Percentiles rank a stretch among this genome's conserved stretches.
These are phyloP conservation scores for Apiotrichum akiyoshidainum DNA, from an alignment of 1,284 basidiomycete species.

Conservation along the genomic window DNA sequence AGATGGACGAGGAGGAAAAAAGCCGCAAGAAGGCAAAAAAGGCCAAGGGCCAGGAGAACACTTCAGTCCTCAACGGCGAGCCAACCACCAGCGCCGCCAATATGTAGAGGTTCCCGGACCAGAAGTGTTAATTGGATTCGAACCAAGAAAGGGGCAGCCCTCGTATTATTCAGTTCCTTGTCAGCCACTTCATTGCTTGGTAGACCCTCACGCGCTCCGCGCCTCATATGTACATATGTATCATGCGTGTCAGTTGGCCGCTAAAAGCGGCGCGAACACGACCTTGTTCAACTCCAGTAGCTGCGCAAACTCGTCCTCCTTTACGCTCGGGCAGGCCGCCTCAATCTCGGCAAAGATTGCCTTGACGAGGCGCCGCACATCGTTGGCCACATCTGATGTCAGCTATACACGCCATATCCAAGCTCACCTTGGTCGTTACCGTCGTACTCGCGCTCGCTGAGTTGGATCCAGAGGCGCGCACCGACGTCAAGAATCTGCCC, in stretches of 20 bases:
- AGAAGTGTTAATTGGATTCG: too few relatives aligned
- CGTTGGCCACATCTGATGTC: background rate
- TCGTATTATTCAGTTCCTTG: too few relatives aligned
- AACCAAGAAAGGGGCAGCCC: too few relatives aligned
- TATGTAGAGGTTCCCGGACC: too few relatives aligned
- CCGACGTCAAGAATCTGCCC: constrained; percentile 46
- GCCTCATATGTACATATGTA: too few relatives aligned
- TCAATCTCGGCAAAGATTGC: constrained; percentile 16
- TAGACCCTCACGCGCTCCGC: too few relatives aligned
- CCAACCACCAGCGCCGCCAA: too few relatives aligned
- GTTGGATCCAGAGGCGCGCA: constrained; percentile 33
- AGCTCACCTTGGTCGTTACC: background rate
- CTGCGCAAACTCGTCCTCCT: constrained; percentile 11
- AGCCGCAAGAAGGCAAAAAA: too few relatives aligned
- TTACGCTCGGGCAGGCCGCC: constrained; percentile 16
- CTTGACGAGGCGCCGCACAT: constrained; percentile 2
- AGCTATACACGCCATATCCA: background rate
- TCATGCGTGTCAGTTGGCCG: background rate
- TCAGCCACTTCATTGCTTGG: too few relatives aligned
- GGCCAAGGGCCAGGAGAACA: too few relatives aligned
- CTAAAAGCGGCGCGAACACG: constrained; percentile 19
- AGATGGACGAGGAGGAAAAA: too few relatives aligned
- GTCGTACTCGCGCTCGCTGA: constrained; percentile 26
- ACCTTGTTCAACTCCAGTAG: constrained; percentile 15
- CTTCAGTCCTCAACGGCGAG: too few relatives aligned